A percentile compares a stretch with the other conserved stretches of the same genome.
Evolutionary conservation across 129 eudicot genomes (phyloP).

Genomic region (Solidago caesia): DNA sequence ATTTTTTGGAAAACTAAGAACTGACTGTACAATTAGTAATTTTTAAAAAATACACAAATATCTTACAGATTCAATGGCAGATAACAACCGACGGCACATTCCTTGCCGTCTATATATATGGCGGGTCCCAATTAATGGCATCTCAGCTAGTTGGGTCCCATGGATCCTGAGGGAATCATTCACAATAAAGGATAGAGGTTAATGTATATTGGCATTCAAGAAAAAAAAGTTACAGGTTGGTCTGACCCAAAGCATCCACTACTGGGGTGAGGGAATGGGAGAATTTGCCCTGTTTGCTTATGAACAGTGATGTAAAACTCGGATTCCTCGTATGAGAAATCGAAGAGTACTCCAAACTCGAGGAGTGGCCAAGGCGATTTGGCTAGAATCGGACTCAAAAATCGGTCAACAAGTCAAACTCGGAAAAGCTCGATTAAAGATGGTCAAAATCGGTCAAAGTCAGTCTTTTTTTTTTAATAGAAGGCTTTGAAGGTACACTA

Average conservation of each 20-base stretch:
- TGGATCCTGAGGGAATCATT: slow-evolving; percentile 56
- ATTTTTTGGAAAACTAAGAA: neutral
- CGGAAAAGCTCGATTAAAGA: no score
- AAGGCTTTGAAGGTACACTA: no score
- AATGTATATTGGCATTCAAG: neutral
- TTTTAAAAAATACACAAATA: neutral
- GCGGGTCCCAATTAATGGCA: slow-evolving; percentile 99
- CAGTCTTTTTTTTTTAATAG: no score
- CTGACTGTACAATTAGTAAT: neutral
- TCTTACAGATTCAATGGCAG: slow-evolving; percentile 83
- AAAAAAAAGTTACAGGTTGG: no score
- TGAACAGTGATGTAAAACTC: no score
- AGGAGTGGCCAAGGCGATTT: neutral
- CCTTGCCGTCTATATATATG: slow-evolving; percentile 94
- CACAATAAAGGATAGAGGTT: neutral
- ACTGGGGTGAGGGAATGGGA: no score
- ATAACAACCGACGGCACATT: slow-evolving; percentile 83
- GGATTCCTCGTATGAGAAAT: no score
- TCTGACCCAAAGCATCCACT: neutral
- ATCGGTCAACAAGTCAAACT: no score
- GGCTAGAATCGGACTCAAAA: no score
- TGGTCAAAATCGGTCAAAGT: no score
- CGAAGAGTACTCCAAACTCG: neutral
- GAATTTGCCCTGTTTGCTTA: no score
- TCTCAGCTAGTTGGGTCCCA: slow-evolving; percentile 88